Evolutionary conservation across 805 yeast genomes (phyloP).

Genomic region (Naumovozyma dairenensis): DNA sequence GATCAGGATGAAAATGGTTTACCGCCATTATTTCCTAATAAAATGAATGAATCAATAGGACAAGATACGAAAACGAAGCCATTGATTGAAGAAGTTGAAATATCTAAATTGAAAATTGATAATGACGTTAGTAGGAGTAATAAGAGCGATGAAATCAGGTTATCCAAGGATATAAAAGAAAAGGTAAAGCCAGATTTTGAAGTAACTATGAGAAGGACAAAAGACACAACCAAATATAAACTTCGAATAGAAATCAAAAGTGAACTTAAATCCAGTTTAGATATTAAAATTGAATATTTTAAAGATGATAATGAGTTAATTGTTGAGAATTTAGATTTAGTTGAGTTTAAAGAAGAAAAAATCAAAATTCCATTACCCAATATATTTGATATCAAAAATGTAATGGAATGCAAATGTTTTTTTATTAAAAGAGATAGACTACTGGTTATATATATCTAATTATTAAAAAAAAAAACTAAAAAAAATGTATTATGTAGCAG

Average conservation of each 20-base stretch:
- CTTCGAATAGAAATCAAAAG: constrained; percentile 32
- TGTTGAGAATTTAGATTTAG: constrained; percentile 24
- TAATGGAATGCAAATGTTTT: not conserved
- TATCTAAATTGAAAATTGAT: constrained; percentile 15
- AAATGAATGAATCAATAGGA: not conserved
- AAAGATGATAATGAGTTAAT: constrained; percentile 24
- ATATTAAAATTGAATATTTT: constrained; percentile 28
- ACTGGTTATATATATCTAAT: not conserved
- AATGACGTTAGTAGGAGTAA: not conserved
- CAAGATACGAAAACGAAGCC: constrained; percentile 26
- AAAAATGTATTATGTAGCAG: not conserved
- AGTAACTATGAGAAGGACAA: constrained; percentile 25
- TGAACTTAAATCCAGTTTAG: constrained; percentile 25
- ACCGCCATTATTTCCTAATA: constrained; percentile 22
- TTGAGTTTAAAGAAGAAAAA: constrained; percentile 15
- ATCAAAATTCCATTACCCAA: constrained; percentile 9
- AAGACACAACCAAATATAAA: constrained; percentile 24
- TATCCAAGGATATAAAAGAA: constrained; percentile 2
- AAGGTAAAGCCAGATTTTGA: constrained; percentile 17
- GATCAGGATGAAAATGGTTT: constrained; percentile 16
- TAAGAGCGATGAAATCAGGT: not conserved
- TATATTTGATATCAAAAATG: not conserved
- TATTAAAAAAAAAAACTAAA: not conserved
- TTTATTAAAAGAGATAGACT: not conserved
- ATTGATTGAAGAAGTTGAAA: constrained; percentile 42